phyloP scores from a whole-genome alignment of 2,329 filamentous ascomycete genomes.

The Neoarthrinium moseri region DNA sequence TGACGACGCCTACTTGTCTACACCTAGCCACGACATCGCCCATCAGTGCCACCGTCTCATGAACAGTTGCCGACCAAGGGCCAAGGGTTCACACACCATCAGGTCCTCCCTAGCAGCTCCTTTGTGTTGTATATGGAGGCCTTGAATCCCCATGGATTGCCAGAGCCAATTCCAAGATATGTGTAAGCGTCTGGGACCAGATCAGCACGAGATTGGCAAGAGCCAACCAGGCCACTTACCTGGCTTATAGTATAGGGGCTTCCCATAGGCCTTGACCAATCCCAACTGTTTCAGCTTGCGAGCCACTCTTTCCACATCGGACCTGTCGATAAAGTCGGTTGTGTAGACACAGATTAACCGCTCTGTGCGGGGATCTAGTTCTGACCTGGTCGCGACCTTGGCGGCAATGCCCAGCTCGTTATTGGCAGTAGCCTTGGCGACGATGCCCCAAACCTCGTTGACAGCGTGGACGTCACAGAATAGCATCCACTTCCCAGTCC shows the following conservation, averaged over 20 bases:
- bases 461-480: constrained; percentile 57
- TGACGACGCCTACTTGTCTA: too few species aligned
- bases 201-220: background rate
- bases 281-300: constrained; percentile 59
- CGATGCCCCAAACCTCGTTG: constrained; percentile 61
- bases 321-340: constrained; percentile 65
- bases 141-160: constrained; percentile 62
- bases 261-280: constrained; percentile 47
- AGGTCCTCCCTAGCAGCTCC: constrained; percentile 33
- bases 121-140: constrained; percentile 55
- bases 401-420: constrained; percentile 70
- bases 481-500: constrained; percentile 79
- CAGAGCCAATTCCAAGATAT: constrained; percentile 59
- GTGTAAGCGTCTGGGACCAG: constrained; percentile 61
- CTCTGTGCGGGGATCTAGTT: constrained; percentile 37
- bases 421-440: constrained; percentile 66
- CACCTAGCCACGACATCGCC: too few species aligned
- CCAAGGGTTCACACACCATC: too few species aligned
- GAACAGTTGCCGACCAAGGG: too few species aligned
- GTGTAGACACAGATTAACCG: constrained; percentile 79
- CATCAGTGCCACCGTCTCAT: too few species aligned
- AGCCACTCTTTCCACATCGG: constrained; percentile 69
- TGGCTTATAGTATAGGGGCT: constrained; percentile 74
- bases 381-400: constrained; percentile 65
- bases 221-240: constrained; percentile 42